Evolutionary conservation across 176 grass and related monocot species (phyloP).

Genomic region (Aegilops speltoides): DNA sequence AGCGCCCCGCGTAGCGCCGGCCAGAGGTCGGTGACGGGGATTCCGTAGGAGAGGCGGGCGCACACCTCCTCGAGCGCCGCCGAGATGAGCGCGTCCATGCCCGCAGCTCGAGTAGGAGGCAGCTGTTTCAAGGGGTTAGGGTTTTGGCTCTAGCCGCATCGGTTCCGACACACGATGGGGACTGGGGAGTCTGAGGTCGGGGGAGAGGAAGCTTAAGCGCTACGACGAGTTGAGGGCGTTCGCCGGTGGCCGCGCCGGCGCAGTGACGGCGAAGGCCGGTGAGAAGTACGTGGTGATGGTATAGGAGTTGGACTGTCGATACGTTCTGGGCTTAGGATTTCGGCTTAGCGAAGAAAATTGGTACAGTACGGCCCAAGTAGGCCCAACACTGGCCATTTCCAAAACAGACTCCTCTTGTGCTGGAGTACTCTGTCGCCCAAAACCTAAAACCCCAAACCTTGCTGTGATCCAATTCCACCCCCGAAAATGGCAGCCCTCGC

Average conservation of each 20-base stretch:
- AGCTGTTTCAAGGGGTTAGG: slow-evolving; percentile 1
- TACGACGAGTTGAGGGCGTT: not conserved
- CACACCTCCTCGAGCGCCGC: slow-evolving; percentile 85
- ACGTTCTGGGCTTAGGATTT: not conserved
- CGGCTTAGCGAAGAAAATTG: not conserved
- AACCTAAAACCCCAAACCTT: slow-evolving; percentile 43
- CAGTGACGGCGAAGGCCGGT: not conserved
- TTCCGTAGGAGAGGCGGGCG: slow-evolving; percentile 45
- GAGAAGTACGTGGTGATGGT: not conserved
- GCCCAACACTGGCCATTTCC: not conserved
- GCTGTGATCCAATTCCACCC: slow-evolving; percentile 13
- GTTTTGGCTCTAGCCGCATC: not conserved
- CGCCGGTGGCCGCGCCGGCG: slow-evolving; percentile 12
- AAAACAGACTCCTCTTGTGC: too few species aligned
- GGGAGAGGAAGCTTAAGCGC: not conserved
- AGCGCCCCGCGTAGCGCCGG: slow-evolving; percentile 38
- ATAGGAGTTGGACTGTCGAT: not conserved
- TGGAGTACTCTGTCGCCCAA: not conserved
- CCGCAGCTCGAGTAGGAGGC: not conserved
- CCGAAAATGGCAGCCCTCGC: slow-evolving; percentile 40
- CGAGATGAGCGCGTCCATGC: slow-evolving; percentile 77
- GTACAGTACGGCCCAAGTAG: not conserved
- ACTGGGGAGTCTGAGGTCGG: not conserved
- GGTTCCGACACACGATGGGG: not conserved
- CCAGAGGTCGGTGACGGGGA: slow-evolving; percentile 60